Evolutionary conservation across 306 rosid genomes (phyloP), one percentile per base, ranked within the genome.

Genomic region (Prunus campanulata): DNA sequence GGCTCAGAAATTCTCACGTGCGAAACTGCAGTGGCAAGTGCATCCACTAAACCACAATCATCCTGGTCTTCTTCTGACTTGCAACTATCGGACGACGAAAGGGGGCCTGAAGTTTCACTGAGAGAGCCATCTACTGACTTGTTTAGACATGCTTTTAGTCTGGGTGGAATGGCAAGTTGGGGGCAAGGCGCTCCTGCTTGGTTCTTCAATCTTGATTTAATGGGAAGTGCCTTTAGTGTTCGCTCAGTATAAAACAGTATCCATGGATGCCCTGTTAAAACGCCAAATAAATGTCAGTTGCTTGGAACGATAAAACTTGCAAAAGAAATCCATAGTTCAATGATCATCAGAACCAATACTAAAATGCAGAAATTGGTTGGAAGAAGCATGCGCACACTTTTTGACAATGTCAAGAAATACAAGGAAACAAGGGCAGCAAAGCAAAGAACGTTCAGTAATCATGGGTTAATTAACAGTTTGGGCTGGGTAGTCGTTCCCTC

Each of bases 1-100:
- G 99, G 97, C 82, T 91, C 98, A 0, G 99, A 96, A 76, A 96
- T 96, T 78, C 93, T 85, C 85, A 96, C 97, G 25, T 88, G 97
- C 22, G 98, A 96, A 77, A 96, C 87, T 73, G 99, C 98, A 18
- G 96, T 87, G 25, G 99, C 90, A 10, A 96, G 98, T 16, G 91
- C 97, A 75, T 96, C 99, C 44, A 92, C 88, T 78, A 87, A 81
- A 74, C 79, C 87, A 72, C 88, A 77, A 46, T 88, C 98, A 54
- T 86, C 99, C 56, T 66, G 44, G 44, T 39, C 72, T 70, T 89
- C 97, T 47, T 85, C 93, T 57, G 93, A 81, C 59, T 83, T 82
- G 87, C 91, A 83, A 78, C 93, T 90, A 74, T 88, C 93, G 67
- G 93, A 83, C 18, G 86, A 88, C 19, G 92, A 87, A 75, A 64